Base-by-base conservation (phyloP, 176 grass and related monocot species). In the Oryza coarctata region DNA sequence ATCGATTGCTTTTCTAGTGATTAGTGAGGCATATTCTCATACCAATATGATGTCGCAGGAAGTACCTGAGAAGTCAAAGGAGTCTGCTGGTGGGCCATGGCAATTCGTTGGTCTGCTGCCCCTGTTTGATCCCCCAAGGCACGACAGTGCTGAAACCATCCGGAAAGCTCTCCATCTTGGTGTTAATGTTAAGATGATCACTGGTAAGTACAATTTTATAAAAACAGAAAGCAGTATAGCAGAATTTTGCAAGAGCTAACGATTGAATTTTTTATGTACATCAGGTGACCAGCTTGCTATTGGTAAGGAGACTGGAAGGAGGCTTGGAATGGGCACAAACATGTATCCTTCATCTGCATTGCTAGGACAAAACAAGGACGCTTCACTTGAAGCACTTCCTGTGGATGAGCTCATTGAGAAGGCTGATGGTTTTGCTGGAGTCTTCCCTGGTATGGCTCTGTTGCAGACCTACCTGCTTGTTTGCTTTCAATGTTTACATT, bases 131-230 rank as follows among this genome's bases (percentile, higher is more conserved):
- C 97, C 97, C 13, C 97, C 97, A 12, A 90, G 97, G 75, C 97
- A 99, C 30, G 97, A 99, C 80, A 99, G 97, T 90, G 97, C 97
- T 31, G 97, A 99, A 85, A 99, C 97, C 49, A 99, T 99, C 33
- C 90, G 97, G 73, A 95, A 90, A 83, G 97, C 97, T 85, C 97
- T 99, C 44, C 58, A 87, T 71, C 93, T 99, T 75, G 97, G 97
- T 85, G 97, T 99, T 45, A 99, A 99, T 43, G 97, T 99, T 5
- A 99, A 99, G 87, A 99, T 99, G 97, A 99, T 99, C 74, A 99
- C 97, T 68, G 97, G 96, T 98, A 85, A 2, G 31, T 70, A 29
- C n/a, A 20, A 7, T 52, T 1, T 55, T 22, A 22, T 22, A 55
- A n/a, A 22, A 22, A 8, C 50, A 8, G 50, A n/a, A 55, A 55